phyloP scores from a whole-genome alignment of 2,329 filamentous ascomycete species.

The Trichophyton simii region DNA sequence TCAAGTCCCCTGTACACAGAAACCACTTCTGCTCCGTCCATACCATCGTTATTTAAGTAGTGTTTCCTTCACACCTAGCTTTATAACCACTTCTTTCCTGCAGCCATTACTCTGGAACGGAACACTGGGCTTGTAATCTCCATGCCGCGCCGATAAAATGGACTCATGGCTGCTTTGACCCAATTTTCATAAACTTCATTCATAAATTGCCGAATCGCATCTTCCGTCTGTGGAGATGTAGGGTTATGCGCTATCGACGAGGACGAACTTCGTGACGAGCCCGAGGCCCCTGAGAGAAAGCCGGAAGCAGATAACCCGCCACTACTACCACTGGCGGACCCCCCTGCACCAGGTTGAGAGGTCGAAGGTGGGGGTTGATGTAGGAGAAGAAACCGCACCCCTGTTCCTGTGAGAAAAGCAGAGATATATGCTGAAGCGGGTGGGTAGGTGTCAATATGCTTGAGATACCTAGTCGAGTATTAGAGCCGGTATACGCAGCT shows the following conservation, averaged over 20 bases:
- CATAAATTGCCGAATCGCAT: slow-evolving; percentile 92
- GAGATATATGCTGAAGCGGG: slow-evolving; percentile 73
- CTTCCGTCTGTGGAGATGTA: slow-evolving; percentile 78
- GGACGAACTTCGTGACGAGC: slow-evolving; percentile 39
- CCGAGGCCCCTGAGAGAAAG: slow-evolving; percentile 11
- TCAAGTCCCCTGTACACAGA: not conserved
- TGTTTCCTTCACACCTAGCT: slow-evolving; percentile 22
- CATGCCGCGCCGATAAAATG: slow-evolving; percentile 80
- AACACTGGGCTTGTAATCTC: slow-evolving; percentile 81
- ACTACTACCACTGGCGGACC: slow-evolving; percentile 6
- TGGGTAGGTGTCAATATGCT: slow-evolving; percentile 91
- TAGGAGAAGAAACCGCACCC: slow-evolving; percentile 86
- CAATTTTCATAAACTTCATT: slow-evolving; percentile 90
- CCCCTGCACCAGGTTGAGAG: slow-evolving; percentile 20
- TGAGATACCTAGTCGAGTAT: slow-evolving; percentile 60
- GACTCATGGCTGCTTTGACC: slow-evolving; percentile 94
- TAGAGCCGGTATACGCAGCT: not conserved
- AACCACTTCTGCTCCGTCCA: not conserved
- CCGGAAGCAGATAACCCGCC: slow-evolving; percentile 9
- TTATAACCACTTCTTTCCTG: slow-evolving; percentile 84
- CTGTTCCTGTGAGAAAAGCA: slow-evolving; percentile 84
- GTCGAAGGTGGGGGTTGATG: slow-evolving; percentile 56
- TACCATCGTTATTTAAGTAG: not conserved
- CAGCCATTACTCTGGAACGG: slow-evolving; percentile 64
- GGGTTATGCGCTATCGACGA: slow-evolving; percentile 74